Conservation (phyloP, 2,329 filamentous ascomycete species). For the Fusarium sp. region DNA sequence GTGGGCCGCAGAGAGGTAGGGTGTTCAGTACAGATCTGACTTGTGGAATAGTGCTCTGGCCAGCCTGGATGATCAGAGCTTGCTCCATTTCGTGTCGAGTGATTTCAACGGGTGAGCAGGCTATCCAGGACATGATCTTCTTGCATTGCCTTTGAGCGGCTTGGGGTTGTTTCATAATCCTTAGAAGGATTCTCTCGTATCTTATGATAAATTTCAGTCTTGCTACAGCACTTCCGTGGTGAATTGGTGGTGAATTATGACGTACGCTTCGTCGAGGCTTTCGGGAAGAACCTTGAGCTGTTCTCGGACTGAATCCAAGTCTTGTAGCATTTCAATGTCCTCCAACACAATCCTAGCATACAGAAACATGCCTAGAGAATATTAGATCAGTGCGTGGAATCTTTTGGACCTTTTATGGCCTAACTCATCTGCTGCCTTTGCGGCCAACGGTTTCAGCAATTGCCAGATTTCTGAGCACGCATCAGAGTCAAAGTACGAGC, state of each 20-base stretch:
- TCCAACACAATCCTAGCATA: neutral
- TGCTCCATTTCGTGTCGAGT: neutral
- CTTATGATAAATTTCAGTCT: neutral
- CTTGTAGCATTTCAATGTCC: neutral
- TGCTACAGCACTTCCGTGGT: fast-evolving
- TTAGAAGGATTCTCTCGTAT: neutral
- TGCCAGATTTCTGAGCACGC: neutral
- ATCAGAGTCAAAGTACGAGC: neutral
- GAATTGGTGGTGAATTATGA: fast-evolving
- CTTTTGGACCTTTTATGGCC: fast-evolving
- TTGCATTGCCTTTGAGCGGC: neutral
- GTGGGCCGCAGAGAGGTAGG: neutral
- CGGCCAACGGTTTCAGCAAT: neutral
- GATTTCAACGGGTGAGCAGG: neutral
- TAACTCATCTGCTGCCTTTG: neutral
- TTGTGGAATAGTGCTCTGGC: neutral
- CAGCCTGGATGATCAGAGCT: neutral
- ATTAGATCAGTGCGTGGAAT: neutral
- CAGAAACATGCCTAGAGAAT: neutral
- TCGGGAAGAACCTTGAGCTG: neutral
- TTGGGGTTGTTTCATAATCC: fast-evolving
- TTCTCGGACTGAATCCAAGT: neutral
- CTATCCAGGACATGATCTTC: neutral
- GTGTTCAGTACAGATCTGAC: neutral
- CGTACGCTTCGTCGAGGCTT: neutral